Evolutionary conservation across 116 monocot species (phyloP).

Genomic region (Cymodocea nodosa): DNA sequence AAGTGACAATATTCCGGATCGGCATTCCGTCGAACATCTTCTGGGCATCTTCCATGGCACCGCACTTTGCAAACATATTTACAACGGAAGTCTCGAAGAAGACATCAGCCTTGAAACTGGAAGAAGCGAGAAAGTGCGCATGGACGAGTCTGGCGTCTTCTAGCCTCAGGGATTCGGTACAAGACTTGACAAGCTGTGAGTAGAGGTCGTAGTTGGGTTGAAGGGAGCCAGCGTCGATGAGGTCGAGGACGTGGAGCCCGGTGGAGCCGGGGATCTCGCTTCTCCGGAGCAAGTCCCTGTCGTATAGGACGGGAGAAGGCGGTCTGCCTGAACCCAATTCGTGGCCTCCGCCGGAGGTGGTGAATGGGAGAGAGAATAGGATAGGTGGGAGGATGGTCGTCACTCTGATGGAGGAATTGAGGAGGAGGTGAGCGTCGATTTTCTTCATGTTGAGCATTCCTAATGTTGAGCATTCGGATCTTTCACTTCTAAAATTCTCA

Average conservation of each 20-base stretch:
- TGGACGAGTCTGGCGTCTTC: slow-evolving; percentile 12
- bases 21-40: slow-evolving; percentile 23
- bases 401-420: too few species aligned
- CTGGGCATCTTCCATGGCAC: slow-evolving; percentile 16
- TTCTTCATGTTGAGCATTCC: too few species aligned
- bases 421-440: too few species aligned
- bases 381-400: too few species aligned
- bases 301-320: slow-evolving; percentile 3
- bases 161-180: slow-evolving; percentile 8
- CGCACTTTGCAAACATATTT: slow-evolving; percentile 25
- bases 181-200: slow-evolving; percentile 17
- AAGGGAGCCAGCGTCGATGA: slow-evolving; percentile 10
- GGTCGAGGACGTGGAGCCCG: slow-evolving; percentile 18
- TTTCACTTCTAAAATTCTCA: too few species aligned
- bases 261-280: slow-evolving; percentile 1
- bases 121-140: slow-evolving; percentile 14
- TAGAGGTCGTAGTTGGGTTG: slow-evolving; percentile 14
- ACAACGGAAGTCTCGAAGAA: background rate
- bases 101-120: slow-evolving; percentile 10
- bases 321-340: too few species aligned
- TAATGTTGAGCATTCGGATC: too few species aligned
- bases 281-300: slow-evolving; percentile 6
- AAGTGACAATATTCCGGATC: slow-evolving; percentile 17
- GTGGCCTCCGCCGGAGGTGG: too few species aligned
- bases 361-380: too few species aligned